These are phyloP conservation scores for Pseudogymnoascus pannorum DNA, from an alignment of 2,329 filamentous ascomycete species.

Conservation along the genomic window DNA sequence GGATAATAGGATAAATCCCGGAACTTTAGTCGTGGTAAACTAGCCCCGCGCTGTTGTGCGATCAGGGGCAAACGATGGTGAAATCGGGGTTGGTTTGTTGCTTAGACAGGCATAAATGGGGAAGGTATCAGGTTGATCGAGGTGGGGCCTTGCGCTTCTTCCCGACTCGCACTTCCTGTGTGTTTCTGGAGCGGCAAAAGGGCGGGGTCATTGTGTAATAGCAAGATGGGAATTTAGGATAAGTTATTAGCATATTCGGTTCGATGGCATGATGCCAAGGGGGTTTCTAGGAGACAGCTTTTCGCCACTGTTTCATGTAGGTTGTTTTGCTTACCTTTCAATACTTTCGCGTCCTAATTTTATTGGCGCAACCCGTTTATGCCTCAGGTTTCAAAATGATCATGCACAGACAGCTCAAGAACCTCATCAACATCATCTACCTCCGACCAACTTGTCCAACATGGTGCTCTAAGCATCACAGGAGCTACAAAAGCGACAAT, in stretches of 20 bases:
- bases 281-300: too few relatives aligned
- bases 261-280: neutral
- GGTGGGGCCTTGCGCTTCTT: neutral
- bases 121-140: slow-evolving; percentile 2
- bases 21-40: neutral
- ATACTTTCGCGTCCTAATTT: neutral
- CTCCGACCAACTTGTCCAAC: too few relatives aligned
- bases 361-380: too few relatives aligned
- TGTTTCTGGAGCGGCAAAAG: neutral
- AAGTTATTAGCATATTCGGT: neutral
- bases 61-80: neutral
- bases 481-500: too few relatives aligned
- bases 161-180: neutral
- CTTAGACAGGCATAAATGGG: neutral
- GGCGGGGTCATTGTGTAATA: neutral
- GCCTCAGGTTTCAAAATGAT: too few relatives aligned
- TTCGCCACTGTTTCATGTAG: too few relatives aligned
- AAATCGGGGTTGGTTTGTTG: slow-evolving; percentile 1
- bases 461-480: too few relatives aligned
- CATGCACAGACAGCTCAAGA: too few relatives aligned
- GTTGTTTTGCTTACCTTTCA: neutral
- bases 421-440: too few relatives aligned
- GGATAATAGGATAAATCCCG: neutral
- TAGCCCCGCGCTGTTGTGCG: neutral
- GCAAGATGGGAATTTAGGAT: neutral